Evolutionary conservation across 1,284 basidiomycete genomes (phyloP).

Genomic region (Pyrrhoderma lamaoense): DNA sequence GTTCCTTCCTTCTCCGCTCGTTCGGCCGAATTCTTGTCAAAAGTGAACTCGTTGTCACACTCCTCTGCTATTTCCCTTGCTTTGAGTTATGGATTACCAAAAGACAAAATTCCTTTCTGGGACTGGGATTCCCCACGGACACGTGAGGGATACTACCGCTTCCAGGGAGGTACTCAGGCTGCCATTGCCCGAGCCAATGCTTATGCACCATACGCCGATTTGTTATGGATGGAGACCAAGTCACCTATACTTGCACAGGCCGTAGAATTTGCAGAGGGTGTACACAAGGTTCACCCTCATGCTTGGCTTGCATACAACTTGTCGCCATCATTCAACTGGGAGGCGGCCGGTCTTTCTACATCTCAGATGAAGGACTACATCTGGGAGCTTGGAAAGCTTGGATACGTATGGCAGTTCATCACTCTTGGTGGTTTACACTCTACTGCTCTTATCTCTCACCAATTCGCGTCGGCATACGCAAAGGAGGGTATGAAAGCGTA

Average conservation of each 20-base stretch:
- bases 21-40: slow-evolving; percentile 53
- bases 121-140: slow-evolving; percentile 94
- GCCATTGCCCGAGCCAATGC: slow-evolving; percentile 90
- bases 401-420: slow-evolving; percentile 98
- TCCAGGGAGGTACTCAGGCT: slow-evolving; percentile 94
- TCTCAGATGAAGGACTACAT: slow-evolving; percentile 87
- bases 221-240: slow-evolving; percentile 98
- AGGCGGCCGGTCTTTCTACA: slow-evolving; percentile 81
- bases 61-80: slow-evolving; percentile 70
- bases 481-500: slow-evolving; percentile 92
- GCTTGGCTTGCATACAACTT: slow-evolving; percentile 96
- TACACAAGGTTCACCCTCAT: slow-evolving; percentile 72
- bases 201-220: slow-evolving; percentile 89
- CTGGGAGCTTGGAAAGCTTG: slow-evolving; percentile 90
- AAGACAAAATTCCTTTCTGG: slow-evolving; percentile 73
- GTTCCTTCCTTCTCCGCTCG: slow-evolving; percentile 37
- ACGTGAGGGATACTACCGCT: slow-evolving; percentile 93
- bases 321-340: slow-evolving; percentile 90
- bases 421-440: slow-evolving; percentile 96
- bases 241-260: slow-evolving; percentile 93
- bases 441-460: slow-evolving; percentile 94
- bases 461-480: slow-evolving; percentile 83
- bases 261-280: slow-evolving; percentile 85
- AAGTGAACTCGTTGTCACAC: slow-evolving; percentile 63
- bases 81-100: slow-evolving; percentile 63